These are phyloP conservation scores for Ogataea degrootiae DNA, from an alignment of 805 yeast genomes.

Conservation along the genomic window DNA sequence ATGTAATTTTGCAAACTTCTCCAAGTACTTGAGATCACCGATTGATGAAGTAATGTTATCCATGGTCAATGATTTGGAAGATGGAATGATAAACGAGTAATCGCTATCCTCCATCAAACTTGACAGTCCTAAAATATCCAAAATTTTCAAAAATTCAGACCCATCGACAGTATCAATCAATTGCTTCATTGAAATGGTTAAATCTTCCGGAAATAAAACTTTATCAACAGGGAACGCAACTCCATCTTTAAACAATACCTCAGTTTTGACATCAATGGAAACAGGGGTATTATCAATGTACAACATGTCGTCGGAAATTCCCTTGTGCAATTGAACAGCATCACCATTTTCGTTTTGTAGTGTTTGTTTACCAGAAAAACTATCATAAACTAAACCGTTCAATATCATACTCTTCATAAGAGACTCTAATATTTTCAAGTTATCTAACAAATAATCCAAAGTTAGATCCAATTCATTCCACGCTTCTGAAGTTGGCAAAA, in stretches of 20 bases:
- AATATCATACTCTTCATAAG: slow-evolving; percentile 57
- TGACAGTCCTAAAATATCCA: slow-evolving; percentile 38
- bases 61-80: slow-evolving; percentile 47
- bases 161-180: slow-evolving; percentile 54
- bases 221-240: slow-evolving; percentile 68
- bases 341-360: slow-evolving; percentile 17
- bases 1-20: slow-evolving; percentile 61
- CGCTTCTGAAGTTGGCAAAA: slow-evolving; percentile 71
- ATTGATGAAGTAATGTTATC: slow-evolving; percentile 45
- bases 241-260: slow-evolving; percentile 76
- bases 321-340: slow-evolving; percentile 2
- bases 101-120: slow-evolving; percentile 37
- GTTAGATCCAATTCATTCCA: slow-evolving; percentile 66
- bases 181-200: slow-evolving; percentile 51
- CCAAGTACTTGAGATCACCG: slow-evolving; percentile 32
- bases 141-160: slow-evolving; percentile 40
- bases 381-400: slow-evolving; percentile 63
- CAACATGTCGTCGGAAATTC: slow-evolving; percentile 2
- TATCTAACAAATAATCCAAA: slow-evolving; percentile 49
- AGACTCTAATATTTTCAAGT: slow-evolving; percentile 45
- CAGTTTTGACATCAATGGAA: slow-evolving; percentile 43
- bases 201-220: slow-evolving; percentile 50
- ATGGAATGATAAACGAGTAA: slow-evolving; percentile 71
- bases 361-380: slow-evolving; percentile 34
- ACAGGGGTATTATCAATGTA: slow-evolving; percentile 22